A percentile compares a stretch with the other conserved stretches of the same genome.
Conservation (phyloP, 768 basidiomycete genomes). For the Gloeopeniophorella convolvens region DNA sequence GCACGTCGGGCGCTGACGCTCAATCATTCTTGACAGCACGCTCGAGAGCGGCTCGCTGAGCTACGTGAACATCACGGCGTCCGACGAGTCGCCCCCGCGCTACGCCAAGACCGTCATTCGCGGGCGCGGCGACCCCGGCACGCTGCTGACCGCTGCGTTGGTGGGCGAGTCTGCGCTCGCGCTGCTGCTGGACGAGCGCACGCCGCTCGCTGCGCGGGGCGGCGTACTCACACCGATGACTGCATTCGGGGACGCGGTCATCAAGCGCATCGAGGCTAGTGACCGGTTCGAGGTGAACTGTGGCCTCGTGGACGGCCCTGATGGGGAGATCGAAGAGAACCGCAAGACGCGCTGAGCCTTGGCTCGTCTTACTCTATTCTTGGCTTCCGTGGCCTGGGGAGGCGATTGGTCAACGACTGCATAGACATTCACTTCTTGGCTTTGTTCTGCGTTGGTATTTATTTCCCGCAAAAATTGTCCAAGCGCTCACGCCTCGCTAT, state of each 20-base stretch:
- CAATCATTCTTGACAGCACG: conserved; percentile 31
- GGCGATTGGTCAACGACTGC: background rate
- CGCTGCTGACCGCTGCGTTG: conserved; percentile 58
- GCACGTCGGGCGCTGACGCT: background rate
- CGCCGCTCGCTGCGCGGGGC: conserved; percentile 52
- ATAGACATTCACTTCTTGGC: background rate
- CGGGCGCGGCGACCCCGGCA: conserved; percentile 75
- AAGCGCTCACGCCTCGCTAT: no score
- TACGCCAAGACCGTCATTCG: conserved; percentile 56
- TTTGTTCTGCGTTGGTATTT: no score
- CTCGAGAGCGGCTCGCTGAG: conserved; percentile 55
- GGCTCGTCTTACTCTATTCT: no score
- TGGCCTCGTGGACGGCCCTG: conserved; percentile 31
- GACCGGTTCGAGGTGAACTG: conserved; percentile 54
- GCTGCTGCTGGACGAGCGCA: conserved; percentile 54
- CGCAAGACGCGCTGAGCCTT: conserved; percentile 7
- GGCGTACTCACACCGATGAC: conserved; percentile 81
- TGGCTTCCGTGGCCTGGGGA: no score
- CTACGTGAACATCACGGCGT: conserved; percentile 66
- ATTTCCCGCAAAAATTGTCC: no score
- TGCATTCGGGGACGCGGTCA: conserved; percentile 71
- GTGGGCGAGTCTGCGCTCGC: conserved; percentile 75
- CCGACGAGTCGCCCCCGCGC: conserved; percentile 35
- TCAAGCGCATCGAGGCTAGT: conserved; percentile 56
- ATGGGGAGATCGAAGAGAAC: conserved; percentile 3